Evolutionary conservation across 306 rosid species (phyloP), one percentile per base, ranked within the genome.

Genomic region (Fragaria nilgerrensis): DNA sequence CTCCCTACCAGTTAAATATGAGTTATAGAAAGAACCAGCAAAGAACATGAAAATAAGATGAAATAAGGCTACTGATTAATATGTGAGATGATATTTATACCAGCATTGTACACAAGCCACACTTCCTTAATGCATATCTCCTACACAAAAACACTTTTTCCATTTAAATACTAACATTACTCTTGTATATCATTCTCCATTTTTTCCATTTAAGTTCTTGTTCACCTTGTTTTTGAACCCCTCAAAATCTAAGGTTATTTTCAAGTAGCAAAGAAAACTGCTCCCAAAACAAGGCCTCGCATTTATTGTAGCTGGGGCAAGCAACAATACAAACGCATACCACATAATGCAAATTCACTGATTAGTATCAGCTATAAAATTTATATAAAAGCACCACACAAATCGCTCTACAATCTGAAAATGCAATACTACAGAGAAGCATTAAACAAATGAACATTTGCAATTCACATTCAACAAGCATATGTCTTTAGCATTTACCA

Each of bases 1-100:
- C 79, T 68, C 79, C 72, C 43, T 75, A 75, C 32, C 50, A 69
- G 20, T 73, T 34, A 58, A 68, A 45, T 17, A 55, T 48, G 32
- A 66, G 75, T 66, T 52, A 55, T 7, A 80, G 19, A 74, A 37
- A 67, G 64, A 64, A 53, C 12, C 25, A 36, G 17, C 49, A 79
- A 56, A 52, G 27, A 52, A 37, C 59, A 79, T 65, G 59, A 65
- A 65, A 16, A 7, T 9, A 69, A 14, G 23, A 45, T 53, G 19
- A 66, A 79, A 32, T 29, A 45, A 22, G 37, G 50, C 61, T 59
- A 13, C 66, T 59, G 25, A 70, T 9, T 13, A 58, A 34, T 25
- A 7, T 43, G 45, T 0, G 52, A 68, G 41, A 39, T n/a, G 14
- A 27, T 32, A 5, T 63, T 6, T 29, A 34, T 8, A 65, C 44